Base-by-base conservation (phyloP, 345 rosid species). In the Euphorbia tirucalli region DNA sequence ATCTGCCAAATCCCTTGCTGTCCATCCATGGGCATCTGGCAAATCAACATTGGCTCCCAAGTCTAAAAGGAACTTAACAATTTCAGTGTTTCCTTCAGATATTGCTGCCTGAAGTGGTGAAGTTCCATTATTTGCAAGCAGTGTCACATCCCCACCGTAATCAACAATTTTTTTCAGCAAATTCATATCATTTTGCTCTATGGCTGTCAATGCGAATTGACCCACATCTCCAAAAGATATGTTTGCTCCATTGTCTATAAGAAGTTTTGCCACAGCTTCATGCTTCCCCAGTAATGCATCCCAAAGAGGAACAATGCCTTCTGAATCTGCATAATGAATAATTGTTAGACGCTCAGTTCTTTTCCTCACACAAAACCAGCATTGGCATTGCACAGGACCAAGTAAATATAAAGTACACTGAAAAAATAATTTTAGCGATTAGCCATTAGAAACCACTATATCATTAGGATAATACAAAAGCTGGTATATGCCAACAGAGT, bases 301-400 rank as follows among this genome's bases (percentile, higher is more conserved):
- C 98, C 96, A 93, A 44, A 93, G 73, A 0, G 98, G 90, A 28
- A 93, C 87, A 56, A 69, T 90, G 50, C 97, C 96, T 82, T 91
- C 94, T 0, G 85, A 76, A 82, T 93, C 98, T 93, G 90, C 75
- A 71, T 10, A 44, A 72, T 24, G 11, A 65, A 50, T 52, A 68
- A 31, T 14, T 39, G 28, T 48, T 43, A 28, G 37, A 55, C 22
- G 30, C 16, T 58, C 24, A 31, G 27, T 44, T 74, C 28, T 30
- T 64, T 30, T 57, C 22, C 58, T 28, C n/a, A 7, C 15, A 30
- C 58, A 66, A 19, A 27, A 65, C 39, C 22, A 25, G 16, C 21
- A 48, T 49, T 66, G 39, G 43, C 30, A 15, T 13, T 22, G 9
- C 11, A 41, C 11, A 41, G 41, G n/a, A n/a, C n/a, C n/a, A n/a